phyloP scores from a whole-genome alignment of 2,329 filamentous ascomycete genomes.

The Graphium sp. region DNA sequence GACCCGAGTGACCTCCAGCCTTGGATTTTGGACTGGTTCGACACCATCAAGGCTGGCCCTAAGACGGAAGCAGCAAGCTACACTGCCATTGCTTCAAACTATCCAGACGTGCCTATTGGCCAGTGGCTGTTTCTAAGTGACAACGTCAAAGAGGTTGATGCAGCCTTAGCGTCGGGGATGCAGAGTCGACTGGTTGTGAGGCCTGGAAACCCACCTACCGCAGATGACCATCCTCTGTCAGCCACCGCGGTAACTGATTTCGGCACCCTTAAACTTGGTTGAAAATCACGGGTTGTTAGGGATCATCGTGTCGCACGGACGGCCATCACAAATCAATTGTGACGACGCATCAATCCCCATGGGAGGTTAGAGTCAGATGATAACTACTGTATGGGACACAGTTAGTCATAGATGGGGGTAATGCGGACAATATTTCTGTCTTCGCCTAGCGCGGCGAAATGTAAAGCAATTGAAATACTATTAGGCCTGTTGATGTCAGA shows the following conservation, averaged over 20 bases:
- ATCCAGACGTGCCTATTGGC: slow-evolving; percentile 24
- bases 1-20: slow-evolving; percentile 40
- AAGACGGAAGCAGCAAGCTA: slow-evolving; percentile 57
- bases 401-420: no score
- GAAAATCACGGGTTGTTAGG: no score
- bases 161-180: slow-evolving; percentile 47
- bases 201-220: slow-evolving; percentile 53
- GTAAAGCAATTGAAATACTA: no score
- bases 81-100: slow-evolving; percentile 33
- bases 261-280: slow-evolving; percentile 4
- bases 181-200: slow-evolving; percentile 43
- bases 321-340: no score
- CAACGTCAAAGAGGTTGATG: slow-evolving; percentile 53
- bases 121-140: slow-evolving; percentile 69
- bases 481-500: no score
- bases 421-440: no score
- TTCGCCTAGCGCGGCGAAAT: no score
- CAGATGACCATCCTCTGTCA: slow-evolving; percentile 26
- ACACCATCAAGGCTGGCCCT: slow-evolving; percentile 64
- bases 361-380: no score
- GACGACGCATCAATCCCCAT: no score
- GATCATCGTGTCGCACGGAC: no score
- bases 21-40: slow-evolving; percentile 52
- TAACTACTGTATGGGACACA: no score
- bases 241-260: slow-evolving; percentile 21